Conservation (phyloP, 2,329 filamentous ascomycete species). For the Neurospora sp. region DNA sequence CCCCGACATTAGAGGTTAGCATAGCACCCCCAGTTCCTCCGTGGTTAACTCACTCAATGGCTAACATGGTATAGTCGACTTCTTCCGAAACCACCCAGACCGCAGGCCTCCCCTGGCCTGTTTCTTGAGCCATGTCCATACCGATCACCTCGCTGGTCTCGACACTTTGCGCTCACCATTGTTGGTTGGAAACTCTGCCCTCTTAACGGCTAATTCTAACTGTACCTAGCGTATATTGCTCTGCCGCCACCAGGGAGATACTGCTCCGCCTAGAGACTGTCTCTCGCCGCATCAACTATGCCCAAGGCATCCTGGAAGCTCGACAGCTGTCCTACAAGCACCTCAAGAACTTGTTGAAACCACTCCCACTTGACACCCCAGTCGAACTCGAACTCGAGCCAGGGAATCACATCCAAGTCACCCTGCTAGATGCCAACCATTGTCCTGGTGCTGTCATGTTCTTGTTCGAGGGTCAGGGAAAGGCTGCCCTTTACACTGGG, state of each 20-base stretch:
- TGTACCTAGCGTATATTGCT: slow-evolving; percentile 64
- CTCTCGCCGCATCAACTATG: slow-evolving; percentile 71
- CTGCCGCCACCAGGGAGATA: slow-evolving; percentile 70
- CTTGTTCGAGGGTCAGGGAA: slow-evolving; percentile 63
- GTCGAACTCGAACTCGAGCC: slow-evolving; percentile 65
- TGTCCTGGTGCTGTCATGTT: slow-evolving; percentile 91
- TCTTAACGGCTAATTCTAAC: background rate
- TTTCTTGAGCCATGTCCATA: slow-evolving; percentile 89
- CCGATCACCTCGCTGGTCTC: slow-evolving; percentile 75
- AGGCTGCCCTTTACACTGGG: slow-evolving; percentile 76
- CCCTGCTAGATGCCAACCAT: slow-evolving; percentile 84
- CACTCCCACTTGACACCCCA: slow-evolving; percentile 73
- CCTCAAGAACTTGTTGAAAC: slow-evolving; percentile 63
- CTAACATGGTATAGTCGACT: slow-evolving; percentile 52
- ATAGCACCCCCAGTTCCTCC: background rate
- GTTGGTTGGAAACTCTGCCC: slow-evolving; percentile 23
- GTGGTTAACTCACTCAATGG: background rate
- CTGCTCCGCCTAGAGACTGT: slow-evolving; percentile 71
- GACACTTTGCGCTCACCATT: slow-evolving; percentile 70
- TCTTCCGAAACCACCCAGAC: slow-evolving; percentile 53
- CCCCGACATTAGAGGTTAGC: slow-evolving; percentile 58
- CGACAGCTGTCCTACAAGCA: slow-evolving; percentile 67
- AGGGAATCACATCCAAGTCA: slow-evolving; percentile 62
- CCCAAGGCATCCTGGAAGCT: slow-evolving; percentile 65
- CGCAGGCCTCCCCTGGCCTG: slow-evolving; percentile 61